These are phyloP conservation scores for Piper betle DNA, from an alignment of 164 flowering plant genomes.

Conservation along the genomic window DNA sequence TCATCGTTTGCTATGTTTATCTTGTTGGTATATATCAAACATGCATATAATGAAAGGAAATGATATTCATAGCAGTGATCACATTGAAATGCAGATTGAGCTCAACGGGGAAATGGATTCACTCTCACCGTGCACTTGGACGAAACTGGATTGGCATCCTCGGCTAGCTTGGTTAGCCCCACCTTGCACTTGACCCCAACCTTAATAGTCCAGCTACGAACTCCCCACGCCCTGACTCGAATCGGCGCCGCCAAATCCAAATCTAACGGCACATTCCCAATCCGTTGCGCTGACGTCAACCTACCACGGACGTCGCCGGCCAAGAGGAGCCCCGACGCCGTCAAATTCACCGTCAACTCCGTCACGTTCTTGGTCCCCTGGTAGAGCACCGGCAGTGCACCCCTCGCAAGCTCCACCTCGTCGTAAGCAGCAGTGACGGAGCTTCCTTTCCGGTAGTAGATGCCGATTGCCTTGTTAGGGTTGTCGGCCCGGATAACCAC, in stretches of 20 bases:
- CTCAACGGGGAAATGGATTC: constrained; percentile 1
- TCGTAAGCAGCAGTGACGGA: constrained; percentile 29
- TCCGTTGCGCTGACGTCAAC: constrained; percentile 17
- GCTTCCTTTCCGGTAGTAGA: constrained; percentile 49
- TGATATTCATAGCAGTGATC: no score
- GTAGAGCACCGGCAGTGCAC: constrained; percentile 46
- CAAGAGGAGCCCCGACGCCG: constrained; percentile 27
- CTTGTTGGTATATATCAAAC: no score
- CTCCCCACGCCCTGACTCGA: constrained; percentile 46
- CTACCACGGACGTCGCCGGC: constrained; percentile 9
- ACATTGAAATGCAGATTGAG: no score
- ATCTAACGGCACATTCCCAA: constrained; percentile 36
- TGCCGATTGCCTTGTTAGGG: constrained; percentile 54
- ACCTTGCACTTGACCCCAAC: constrained; percentile 54
- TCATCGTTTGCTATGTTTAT: no score
- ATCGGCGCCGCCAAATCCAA: constrained; percentile 51
- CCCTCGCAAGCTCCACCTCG: constrained; percentile 27
- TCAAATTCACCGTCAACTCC: constrained; percentile 32
- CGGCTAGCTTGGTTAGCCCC: constrained; percentile 41
- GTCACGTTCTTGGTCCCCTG: constrained; percentile 71
- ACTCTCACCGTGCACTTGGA: constrained; percentile 25
- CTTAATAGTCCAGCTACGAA: constrained; percentile 62
- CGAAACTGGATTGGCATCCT: constrained; percentile 32
- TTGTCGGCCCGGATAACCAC: constrained; percentile 47
- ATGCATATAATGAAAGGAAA: no score